Percentiles rank a stretch among this genome's conserved stretches.
phyloP scores from a whole-genome alignment of 2,329 filamentous ascomycete genomes.

The Cryphonectria parasitica region DNA sequence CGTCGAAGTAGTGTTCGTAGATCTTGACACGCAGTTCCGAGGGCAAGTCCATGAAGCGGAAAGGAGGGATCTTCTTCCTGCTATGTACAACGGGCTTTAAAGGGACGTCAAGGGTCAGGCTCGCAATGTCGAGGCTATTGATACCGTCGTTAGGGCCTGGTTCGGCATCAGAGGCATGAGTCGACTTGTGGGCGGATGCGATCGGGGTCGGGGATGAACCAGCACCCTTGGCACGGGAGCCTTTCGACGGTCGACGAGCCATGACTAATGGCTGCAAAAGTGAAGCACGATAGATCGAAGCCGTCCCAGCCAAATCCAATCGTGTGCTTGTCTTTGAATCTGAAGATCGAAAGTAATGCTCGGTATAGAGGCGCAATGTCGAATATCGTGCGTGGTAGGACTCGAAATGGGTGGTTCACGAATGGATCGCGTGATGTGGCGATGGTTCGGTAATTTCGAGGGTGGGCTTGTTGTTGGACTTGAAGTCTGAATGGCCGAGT shows the following conservation, averaged over 20 bases:
- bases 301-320: not conserved
- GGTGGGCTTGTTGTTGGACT: not conserved
- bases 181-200: constrained; percentile 43
- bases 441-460: not conserved
- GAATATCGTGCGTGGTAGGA: not conserved
- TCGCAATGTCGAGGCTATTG: constrained; percentile 46
- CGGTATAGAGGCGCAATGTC: not conserved
- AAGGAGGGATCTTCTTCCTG: constrained; percentile 48
- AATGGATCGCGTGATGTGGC: constrained; percentile 14
- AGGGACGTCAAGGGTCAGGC: constrained; percentile 47
- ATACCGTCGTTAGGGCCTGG: constrained; percentile 46
- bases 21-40: constrained; percentile 71
- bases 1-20: constrained; percentile 65
- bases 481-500: not conserved
- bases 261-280: constrained; percentile 27
- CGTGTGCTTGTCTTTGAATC: not conserved
- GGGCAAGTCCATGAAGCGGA: constrained; percentile 70
- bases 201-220: constrained; percentile 40
- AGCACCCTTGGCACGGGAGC: constrained; percentile 38
- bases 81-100: constrained; percentile 31
- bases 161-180: constrained; percentile 45
- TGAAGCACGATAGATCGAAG: not conserved
- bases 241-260: constrained; percentile 37
- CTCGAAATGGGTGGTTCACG: not conserved
- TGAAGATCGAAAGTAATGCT: not conserved